Conservation (phyloP, 805 yeast species). For the Candida andamanensis region DNA sequence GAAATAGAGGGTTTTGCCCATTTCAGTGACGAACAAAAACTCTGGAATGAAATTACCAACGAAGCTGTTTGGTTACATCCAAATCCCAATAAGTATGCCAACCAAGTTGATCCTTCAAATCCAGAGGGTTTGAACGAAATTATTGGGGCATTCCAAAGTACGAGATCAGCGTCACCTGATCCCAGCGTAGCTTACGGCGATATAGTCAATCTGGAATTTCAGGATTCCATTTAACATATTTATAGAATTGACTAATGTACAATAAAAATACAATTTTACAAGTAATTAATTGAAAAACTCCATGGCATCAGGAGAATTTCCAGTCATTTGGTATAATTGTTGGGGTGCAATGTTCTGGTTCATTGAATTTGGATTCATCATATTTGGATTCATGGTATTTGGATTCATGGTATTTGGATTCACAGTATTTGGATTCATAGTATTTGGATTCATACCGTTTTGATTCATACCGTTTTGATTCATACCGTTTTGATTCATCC, state of each 20-base stretch:
- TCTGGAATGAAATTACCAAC: slow-evolving; percentile 75
- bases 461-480: too few species aligned
- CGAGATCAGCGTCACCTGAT: neutral
- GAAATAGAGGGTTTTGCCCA: slow-evolving; percentile 41
- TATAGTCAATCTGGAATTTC: slow-evolving; percentile 35
- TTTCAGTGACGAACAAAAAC: slow-evolving; percentile 41
- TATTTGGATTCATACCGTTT: slow-evolving; percentile 4
- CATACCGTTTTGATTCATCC: too few species aligned
- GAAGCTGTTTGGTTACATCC: slow-evolving; percentile 69
- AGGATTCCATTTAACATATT: slow-evolving; percentile 21
- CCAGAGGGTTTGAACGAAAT: slow-evolving; percentile 8
- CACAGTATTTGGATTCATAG: slow-evolving; percentile 3
- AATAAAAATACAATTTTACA: slow-evolving; percentile 1
- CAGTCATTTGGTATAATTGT: slow-evolving; percentile 25
- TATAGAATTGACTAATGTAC: too few species aligned
- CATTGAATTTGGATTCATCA: slow-evolving; percentile 8
- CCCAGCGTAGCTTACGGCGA: slow-evolving; percentile 29
- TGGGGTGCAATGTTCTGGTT: slow-evolving; percentile 30
- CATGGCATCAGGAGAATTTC: slow-evolving; percentile 15
- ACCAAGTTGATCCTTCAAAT: neutral
- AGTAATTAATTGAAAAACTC: slow-evolving; percentile 21
- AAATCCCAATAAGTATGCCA: neutral
- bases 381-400: slow-evolving; percentile 4
- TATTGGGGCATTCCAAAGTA: slow-evolving; percentile 3
- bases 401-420: slow-evolving; percentile 5